Evolutionary conservation across 2,329 filamentous ascomycete species (phyloP).

Genomic region (Raffaelea deltoideospora): DNA sequence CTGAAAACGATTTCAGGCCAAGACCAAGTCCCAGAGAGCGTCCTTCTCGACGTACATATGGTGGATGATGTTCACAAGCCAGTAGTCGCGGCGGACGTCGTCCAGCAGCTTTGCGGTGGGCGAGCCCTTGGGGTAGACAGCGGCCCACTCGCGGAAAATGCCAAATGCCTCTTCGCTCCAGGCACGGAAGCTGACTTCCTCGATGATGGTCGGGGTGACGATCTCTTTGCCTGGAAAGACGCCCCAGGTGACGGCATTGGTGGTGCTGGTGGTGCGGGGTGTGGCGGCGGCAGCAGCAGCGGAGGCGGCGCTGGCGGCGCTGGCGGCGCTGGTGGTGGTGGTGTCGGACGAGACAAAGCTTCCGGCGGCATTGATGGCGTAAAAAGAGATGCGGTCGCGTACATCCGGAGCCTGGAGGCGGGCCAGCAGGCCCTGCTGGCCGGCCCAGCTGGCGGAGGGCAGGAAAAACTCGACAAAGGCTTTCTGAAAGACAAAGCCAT

Average conservation of each 20-base stretch:
- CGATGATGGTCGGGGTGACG: constrained; percentile 94
- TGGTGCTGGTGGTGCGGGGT: constrained; percentile 42
- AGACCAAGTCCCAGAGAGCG: constrained; percentile 55
- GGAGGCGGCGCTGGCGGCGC: constrained; percentile 1
- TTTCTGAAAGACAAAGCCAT: constrained; percentile 96
- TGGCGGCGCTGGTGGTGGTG: constrained; percentile 11
- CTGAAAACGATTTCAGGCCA: not conserved
- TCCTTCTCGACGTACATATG: constrained; percentile 60
- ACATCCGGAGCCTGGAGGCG: constrained; percentile 44
- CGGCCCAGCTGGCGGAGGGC: constrained; percentile 54
- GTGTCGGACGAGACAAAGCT: constrained; percentile 59
- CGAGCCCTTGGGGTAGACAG: constrained; percentile 66
- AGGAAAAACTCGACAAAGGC: constrained; percentile 96
- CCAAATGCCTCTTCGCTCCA: constrained; percentile 95
- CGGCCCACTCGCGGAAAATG: constrained; percentile 88
- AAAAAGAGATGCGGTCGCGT: constrained; percentile 64
- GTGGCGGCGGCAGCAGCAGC: constrained; percentile 6
- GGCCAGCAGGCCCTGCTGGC: constrained; percentile 46
- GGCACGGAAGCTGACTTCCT: constrained; percentile 91
- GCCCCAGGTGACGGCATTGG: constrained; percentile 96
- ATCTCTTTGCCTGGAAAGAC: constrained; percentile 98
- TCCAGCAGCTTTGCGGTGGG: constrained; percentile 59
- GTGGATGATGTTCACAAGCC: constrained; percentile 85
- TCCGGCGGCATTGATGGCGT: constrained; percentile 65
- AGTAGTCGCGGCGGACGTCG: constrained; percentile 51